Conservation (phyloP, 73 alveolate species). For the Paramecium pentaurelia region DNA sequence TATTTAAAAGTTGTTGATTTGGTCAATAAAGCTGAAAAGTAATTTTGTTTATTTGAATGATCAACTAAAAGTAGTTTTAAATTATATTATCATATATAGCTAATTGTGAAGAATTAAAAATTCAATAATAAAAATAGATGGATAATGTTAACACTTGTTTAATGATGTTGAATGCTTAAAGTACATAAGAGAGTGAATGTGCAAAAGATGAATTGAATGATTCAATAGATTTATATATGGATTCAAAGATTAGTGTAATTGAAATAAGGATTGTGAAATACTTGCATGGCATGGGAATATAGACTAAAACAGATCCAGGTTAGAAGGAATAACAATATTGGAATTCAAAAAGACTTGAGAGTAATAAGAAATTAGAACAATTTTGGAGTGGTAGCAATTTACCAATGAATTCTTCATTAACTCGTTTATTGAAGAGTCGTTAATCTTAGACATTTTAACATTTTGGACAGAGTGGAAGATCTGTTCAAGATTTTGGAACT, state of each 20-base stretch:
- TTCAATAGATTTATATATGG: conserved; percentile 8
- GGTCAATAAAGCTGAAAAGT: background rate
- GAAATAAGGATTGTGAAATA: background rate
- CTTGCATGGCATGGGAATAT: background rate
- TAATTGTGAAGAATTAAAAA: background rate
- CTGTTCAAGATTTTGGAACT: background rate
- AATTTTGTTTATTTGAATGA: background rate
- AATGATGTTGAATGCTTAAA: background rate
- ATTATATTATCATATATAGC: background rate
- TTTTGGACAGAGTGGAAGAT: background rate
- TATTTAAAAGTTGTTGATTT: background rate
- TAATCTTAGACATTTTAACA: background rate
- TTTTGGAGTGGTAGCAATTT: background rate
- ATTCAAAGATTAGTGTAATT: background rate
- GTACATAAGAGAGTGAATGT: background rate
- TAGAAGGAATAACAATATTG: background rate
- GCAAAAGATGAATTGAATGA: conserved; percentile 30
- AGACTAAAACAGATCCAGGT: conserved; percentile 30
- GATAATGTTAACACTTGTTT: background rate
- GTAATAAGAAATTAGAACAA: background rate
- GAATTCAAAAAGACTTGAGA: background rate
- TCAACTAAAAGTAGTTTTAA: background rate
- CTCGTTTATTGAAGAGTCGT: background rate
- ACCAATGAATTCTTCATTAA: background rate
- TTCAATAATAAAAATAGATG: background rate